These are phyloP conservation scores for Leccinum subrobustum DNA, from an alignment of 1,284 basidiomycete genomes.

Conservation along the genomic window DNA sequence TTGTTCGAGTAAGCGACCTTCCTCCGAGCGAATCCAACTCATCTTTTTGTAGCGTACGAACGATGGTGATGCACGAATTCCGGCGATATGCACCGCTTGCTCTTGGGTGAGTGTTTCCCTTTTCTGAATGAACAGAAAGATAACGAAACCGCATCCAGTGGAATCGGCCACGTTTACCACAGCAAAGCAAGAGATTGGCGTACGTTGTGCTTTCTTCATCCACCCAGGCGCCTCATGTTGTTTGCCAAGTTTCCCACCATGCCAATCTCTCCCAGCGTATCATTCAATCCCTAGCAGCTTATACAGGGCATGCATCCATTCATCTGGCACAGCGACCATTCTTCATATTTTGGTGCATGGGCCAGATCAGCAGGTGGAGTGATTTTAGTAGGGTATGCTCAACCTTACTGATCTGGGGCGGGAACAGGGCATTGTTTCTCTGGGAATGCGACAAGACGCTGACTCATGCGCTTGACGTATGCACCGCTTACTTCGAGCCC, in stretches of 20 bases:
- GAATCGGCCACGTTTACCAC: slow-evolving; percentile 54
- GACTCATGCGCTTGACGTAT: slow-evolving; percentile 62
- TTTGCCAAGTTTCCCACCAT: slow-evolving; percentile 58
- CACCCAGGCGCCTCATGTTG: slow-evolving; percentile 8
- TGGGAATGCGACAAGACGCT: slow-evolving; percentile 64
- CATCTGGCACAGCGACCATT: slow-evolving; percentile 59
- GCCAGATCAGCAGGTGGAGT: slow-evolving; percentile 60
- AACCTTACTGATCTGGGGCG: slow-evolving; percentile 9
- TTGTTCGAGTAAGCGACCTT: slow-evolving; percentile 64
- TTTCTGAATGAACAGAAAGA: not conserved
- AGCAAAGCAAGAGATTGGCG: slow-evolving; percentile 74
- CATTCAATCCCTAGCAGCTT: slow-evolving; percentile 56
- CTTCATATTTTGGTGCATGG: slow-evolving; percentile 78
- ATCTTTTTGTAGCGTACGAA: slow-evolving; percentile 50
- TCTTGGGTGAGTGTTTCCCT: slow-evolving; percentile 46
- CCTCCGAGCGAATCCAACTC: not conserved
- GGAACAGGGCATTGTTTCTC: slow-evolving; percentile 52
- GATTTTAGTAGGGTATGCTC: not conserved
- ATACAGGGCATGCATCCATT: slow-evolving; percentile 61
- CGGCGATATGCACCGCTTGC: slow-evolving; percentile 61
- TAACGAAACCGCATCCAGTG: slow-evolving; percentile 34
- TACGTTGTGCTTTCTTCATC: slow-evolving; percentile 39
- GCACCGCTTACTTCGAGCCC: slow-evolving; percentile 57
- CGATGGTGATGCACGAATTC: slow-evolving; percentile 70
- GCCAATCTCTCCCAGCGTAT: slow-evolving; percentile 57